phyloP scores from a whole-genome alignment of 495 filamentous ascomycete species.

The Penicillium egyptiacum region DNA sequence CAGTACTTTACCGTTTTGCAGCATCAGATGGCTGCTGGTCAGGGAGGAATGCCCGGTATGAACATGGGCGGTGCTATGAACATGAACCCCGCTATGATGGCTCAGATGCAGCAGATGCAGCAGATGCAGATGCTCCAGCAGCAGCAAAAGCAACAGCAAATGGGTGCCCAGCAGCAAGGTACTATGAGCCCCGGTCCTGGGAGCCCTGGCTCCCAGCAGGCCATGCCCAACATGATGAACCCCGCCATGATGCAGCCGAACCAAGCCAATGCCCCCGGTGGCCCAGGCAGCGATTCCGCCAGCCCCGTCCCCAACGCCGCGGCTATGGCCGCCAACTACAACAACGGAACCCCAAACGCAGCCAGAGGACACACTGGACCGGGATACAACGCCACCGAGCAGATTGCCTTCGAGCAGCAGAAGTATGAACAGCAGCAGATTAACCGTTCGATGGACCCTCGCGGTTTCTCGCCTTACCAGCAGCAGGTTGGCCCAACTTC shows the following conservation, averaged over 20 bases:
- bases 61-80: conserved; percentile 67
- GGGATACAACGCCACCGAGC: conserved; percentile 70
- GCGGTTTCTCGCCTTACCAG: conserved; percentile 51
- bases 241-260: conserved; percentile 72
- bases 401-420: conserved; percentile 82
- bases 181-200: conserved; percentile 51
- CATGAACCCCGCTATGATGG: conserved; percentile 82
- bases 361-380: conserved; percentile 39
- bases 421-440: conserved; percentile 79
- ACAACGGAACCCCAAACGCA: conserved; percentile 12
- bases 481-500: conserved; percentile 67
- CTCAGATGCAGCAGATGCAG: conserved; percentile 74
- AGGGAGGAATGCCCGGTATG: conserved; percentile 55
- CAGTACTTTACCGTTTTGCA: conserved; percentile 95
- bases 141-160: conserved; percentile 32
- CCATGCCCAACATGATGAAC: conserved; percentile 55
- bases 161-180: conserved; percentile 49
- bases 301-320: conserved; percentile 15
- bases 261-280: conserved; percentile 26
- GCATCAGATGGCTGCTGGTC: conserved; percentile 59
- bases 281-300: conserved; percentile 18
- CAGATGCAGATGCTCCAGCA: conserved; percentile 51
- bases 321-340: conserved; percentile 29
- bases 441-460: conserved; percentile 44
- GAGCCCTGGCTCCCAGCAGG: conserved; percentile 38